phyloP scores from a whole-genome alignment of 345 rosid species.

The Aurinia saxatilis region DNA sequence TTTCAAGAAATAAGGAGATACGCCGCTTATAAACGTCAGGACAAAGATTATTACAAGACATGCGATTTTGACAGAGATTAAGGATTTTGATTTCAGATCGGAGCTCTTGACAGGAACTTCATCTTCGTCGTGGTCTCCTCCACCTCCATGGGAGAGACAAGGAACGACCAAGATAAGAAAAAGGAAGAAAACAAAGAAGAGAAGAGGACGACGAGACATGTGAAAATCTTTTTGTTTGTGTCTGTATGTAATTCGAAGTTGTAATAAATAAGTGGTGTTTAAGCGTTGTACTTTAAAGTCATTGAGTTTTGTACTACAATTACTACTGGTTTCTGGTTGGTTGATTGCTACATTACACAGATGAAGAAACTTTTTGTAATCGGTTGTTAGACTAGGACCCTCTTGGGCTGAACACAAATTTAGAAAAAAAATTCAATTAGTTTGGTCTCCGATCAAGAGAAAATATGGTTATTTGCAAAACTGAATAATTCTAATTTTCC shows the following conservation, averaged over 20 bases:
- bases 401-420: not conserved
- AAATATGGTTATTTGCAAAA: not conserved
- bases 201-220: constrained; percentile 41
- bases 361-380: not conserved
- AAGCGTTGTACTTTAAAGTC: constrained; percentile 11
- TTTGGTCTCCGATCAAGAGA: not conserved
- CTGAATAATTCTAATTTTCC: not conserved
- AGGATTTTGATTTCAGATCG: constrained; percentile 43
- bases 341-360: not conserved
- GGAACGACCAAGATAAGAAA: constrained; percentile 39
- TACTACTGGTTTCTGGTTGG: not conserved
- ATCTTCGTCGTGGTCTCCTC: constrained; percentile 27
- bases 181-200: constrained; percentile 33
- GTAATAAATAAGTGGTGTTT: not conserved
- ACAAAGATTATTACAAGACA: constrained; percentile 56
- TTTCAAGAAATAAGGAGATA: constrained; percentile 68
- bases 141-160: too few species aligned
- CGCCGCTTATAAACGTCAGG: constrained; percentile 62
- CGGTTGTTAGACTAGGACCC: not conserved
- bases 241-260: constrained; percentile 1
- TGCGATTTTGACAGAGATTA: constrained; percentile 53
- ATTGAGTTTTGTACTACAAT: constrained; percentile 21
- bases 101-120: not conserved
- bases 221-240: not conserved
- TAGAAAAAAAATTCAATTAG: not conserved